Base-by-base conservation (phyloP, 257 asterid genomes). In the Solanum pinnatisectum region DNA sequence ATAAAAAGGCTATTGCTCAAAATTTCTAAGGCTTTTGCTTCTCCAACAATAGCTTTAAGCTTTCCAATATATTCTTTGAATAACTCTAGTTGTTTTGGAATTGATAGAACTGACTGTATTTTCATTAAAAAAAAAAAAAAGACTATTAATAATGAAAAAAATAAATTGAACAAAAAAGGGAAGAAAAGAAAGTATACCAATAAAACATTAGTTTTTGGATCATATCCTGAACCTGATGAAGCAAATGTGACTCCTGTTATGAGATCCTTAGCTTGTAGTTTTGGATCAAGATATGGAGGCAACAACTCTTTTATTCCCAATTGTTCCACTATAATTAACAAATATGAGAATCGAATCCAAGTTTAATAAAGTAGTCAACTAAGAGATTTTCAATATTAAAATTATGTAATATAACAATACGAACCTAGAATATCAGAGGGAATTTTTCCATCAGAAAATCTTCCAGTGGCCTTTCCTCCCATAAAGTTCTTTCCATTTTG, bases 201-300 rank as follows among this genome's bases (percentile, higher is more conserved):
- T 27, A 94, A 78, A 74, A 84, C 85, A 79, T 93, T 88, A 32
- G 98, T 92, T 39, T 91, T 36, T 30, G 96, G 94, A 88, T 95
- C 98, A 83, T 91, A 95, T 81, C 98, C 94, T 7, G 92, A 90
- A 44, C 90, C 94, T 72, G 94, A 94, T 44, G 96, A 91, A 52
- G 96, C 96, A 84, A 94, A 95, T 90, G 89, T 94, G 3, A 95
- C 93, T 2, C 96, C 98, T 1, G 96, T 95, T 35, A 94, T 18
- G 89, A 95, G 96, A 79, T 95, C 96, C 84, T 91, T 87, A 84
- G 89, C 71, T 87, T 85, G 86, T 85, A 93, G 76, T 65, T 90
- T 89, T 65, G 92, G 95, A 78, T 94, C 95, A 7, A 94, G 90
- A 83, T 93, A 93, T 10, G 98, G 89, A 2, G 95, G 95, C 84